These are phyloP conservation scores for Alternaria brassicae DNA, from an alignment of 2,329 filamentous ascomycete genomes.

Conservation along the genomic window DNA sequence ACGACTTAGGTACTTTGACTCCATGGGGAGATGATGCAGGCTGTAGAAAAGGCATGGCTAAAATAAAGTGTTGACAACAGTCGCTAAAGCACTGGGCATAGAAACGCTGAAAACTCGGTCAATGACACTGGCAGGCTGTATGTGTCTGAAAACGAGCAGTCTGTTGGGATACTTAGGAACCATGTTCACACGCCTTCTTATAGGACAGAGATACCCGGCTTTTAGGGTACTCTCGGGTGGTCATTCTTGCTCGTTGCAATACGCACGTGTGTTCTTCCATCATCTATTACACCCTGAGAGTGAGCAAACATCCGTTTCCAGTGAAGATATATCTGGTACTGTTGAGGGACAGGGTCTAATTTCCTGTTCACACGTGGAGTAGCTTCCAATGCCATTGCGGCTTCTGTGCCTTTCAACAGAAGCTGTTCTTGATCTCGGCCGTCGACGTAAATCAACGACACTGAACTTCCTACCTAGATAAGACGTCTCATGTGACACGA, in stretches of 20 bases:
- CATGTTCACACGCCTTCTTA: neutral
- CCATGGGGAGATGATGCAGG: neutral
- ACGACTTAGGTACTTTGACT: neutral
- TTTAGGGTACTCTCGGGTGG: neutral
- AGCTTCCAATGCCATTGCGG: neutral
- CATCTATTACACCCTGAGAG: neutral
- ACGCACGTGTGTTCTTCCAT: neutral
- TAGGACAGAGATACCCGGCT: neutral
- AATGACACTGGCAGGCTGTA: neutral
- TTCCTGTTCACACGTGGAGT: neutral
- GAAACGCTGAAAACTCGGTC: neutral
- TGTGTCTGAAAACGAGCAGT: neutral
- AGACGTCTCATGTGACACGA: neutral
- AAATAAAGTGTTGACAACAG: neutral
- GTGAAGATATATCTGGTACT: neutral
- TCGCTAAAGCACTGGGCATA: neutral
- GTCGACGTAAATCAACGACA: neutral
- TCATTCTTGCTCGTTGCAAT: neutral
- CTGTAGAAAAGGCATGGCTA: conserved; percentile 1
- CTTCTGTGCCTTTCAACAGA: neutral
- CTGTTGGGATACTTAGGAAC: neutral
- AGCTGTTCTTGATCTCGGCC: neutral
- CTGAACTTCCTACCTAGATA: neutral
- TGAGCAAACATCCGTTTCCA: neutral
- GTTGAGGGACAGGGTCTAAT: neutral